Evolutionary conservation across 305 asterid genomes (phyloP).

Genomic region (Fraxinus sp.): DNA sequence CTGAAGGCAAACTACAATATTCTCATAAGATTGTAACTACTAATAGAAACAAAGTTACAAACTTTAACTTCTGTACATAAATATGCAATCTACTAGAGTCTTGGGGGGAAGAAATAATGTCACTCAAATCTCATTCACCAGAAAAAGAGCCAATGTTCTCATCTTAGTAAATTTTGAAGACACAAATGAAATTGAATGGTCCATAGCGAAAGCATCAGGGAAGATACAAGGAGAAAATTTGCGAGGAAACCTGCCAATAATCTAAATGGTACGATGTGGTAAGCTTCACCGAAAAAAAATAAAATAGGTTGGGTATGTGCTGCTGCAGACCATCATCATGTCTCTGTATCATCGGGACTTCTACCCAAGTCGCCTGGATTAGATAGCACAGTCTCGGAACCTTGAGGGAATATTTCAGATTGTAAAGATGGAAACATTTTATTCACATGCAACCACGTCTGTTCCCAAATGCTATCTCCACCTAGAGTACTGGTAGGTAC

Average conservation of each 20-base stretch:
- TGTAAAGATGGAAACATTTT: constrained; percentile 75
- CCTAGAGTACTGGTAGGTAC: constrained; percentile 79
- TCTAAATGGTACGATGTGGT: constrained; percentile 21
- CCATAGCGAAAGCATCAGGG: constrained; percentile 1
- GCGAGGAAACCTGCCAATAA: constrained; percentile 22
- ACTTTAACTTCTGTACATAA: constrained; percentile 48
- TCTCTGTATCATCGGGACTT: constrained; percentile 12
- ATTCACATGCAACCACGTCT: constrained; percentile 89
- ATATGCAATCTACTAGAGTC: constrained; percentile 31
- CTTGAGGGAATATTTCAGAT: constrained; percentile 69
- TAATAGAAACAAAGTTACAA: constrained; percentile 17
- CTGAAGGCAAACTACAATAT: constrained; percentile 7
- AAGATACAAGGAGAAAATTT: constrained; percentile 1
- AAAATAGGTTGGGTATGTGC: constrained; percentile 9
- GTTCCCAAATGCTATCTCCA: constrained; percentile 94
- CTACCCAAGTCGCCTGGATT: constrained; percentile 29
- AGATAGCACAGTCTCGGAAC: constrained; percentile 28
- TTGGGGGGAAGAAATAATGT: constrained; percentile 22
- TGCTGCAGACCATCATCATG: not conserved
- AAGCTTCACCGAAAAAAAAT: constrained; percentile 9
- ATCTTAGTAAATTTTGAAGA: constrained; percentile 24
- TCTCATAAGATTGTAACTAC: constrained; percentile 4
- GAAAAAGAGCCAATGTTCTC: constrained; percentile 22
- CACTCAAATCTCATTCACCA: constrained; percentile 23
- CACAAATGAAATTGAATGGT: constrained; percentile 25